Base-by-base conservation (phyloP, 23 red algal species). In the Gracilaria gracilis region DNA sequence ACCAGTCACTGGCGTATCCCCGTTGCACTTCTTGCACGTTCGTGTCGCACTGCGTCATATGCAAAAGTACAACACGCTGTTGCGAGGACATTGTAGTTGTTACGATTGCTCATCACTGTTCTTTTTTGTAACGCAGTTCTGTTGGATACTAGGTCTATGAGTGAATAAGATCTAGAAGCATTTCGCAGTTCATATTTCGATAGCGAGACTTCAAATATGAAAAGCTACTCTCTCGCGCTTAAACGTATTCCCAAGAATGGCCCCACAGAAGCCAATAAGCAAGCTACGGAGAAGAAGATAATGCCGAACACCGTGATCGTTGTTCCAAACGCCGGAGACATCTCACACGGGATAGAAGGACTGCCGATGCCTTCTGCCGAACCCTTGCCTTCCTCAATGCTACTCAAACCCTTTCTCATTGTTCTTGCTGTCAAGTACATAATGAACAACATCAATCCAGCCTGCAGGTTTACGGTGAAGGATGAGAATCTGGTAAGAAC, bases 381-480 rank as follows among this genome's bases (percentile, higher is more conserved):
- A 13, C 46, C 50, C 21, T 34, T 58, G 19, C 74, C 55, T 37
- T 79, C 87, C 23, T 70, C 72, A 67, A 57, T 19, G 31, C 16
- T 49, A 25, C 33, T 46, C 57, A 61, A 49, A 48, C 57, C 71
- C 28, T 13, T 34, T n/a, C 33, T 42, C 36, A 81, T 75, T 2
- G 37, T 69, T 11, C 54, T 72, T 59, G 40, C 67, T 12, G 84
- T 57, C 87, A 72, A 91, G 29, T 91, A 77, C 95, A 98, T 98
- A 8, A 85, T 57, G 77, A 89, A 93, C 53, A 98, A 28, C 53
- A 98, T 91, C 51, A 89, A 42, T 23, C 91, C 95, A 33, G 72
- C 82, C 58, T 92, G 88, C 14, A 93, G 86, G 58, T 98, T 98
- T 23, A 98, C 48, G 33, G 85, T 81, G 39, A 98, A 84, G 28